Evolutionary conservation across 495 filamentous ascomycete genomes (phyloP), one percentile per base, ranked within the genome.

Genomic region (Penicillium turbatum): DNA sequence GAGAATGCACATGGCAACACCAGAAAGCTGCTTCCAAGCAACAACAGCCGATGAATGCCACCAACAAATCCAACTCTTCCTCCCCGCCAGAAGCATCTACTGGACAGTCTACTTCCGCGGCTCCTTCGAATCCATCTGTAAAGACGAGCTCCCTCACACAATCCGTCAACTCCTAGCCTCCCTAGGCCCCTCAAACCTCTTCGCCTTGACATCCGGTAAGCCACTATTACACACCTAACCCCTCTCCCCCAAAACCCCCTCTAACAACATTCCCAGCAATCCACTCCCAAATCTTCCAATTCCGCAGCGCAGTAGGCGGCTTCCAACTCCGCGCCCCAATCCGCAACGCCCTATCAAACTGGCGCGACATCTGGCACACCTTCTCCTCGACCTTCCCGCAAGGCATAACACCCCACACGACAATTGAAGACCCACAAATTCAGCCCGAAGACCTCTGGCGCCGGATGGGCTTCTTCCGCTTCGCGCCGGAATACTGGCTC

Each of bases 21-120:
- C 68, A 11, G 68, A 71, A 53, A 38, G 60, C 3, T 67, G 66
- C 24, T 71, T 71, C 37, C 68, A 71, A 52, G 66, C 66, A 5
- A n/a, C 40, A 10, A 53, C 59, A 3, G 59, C 62, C 16, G 60
- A 59, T 31, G n/a, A 56, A 40, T 62, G 60, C 16, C 49, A 62
- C 29, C 31, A 49, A 3, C 51, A 53, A 24, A 53, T 59, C 11
- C 51, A 53, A 32, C 24, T 39, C 0, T 46, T 43, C 29, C 43
- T 59, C 0, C 59, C 59, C 0, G 12, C 34, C 6, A 34, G 45
- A 37, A 55, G 53, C n/a, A 13, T 36, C 1, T 62, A 62, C 13
- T 62, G 59, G 59, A 45, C 21, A 7, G 19, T 56, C 10, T 61
- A 55, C 1, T 59, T 64, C 32, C 52, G 58, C 2, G 53, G 43